Conservation (phyloP, 257 asterid species). For the Galeopsis tetrahit region DNA sequence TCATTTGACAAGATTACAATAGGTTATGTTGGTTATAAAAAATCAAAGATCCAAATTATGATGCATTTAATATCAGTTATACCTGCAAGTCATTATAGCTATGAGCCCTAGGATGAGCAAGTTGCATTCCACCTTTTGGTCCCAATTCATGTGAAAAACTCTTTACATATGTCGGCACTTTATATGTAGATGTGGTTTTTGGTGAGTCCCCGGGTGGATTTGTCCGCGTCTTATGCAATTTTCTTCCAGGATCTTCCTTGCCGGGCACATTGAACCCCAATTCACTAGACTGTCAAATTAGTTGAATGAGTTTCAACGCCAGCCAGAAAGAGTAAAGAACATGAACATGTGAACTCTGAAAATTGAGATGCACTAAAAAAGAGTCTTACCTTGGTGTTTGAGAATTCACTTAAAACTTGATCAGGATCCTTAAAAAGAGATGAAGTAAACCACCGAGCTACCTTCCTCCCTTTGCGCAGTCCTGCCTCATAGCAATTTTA, state of each 20-base stretch:
- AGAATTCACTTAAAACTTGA: conserved; percentile 49
- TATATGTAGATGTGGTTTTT: conserved; percentile 44
- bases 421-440: conserved; percentile 67
- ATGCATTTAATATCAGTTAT: conserved; percentile 34
- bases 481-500: conserved; percentile 53
- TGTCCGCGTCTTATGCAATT: conserved; percentile 51
- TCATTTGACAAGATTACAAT: conserved; percentile 19
- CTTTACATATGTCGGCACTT: conserved; percentile 62
- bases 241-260: conserved; percentile 53
- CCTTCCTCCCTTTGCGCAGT: conserved; percentile 70
- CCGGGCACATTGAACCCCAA: conserved; percentile 48
- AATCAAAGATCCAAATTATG: conserved; percentile 24
- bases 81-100: conserved; percentile 88
- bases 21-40: conserved; percentile 7
- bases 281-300: conserved; percentile 51
- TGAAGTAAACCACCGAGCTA: conserved; percentile 82
- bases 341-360: conserved; percentile 19
- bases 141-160: conserved; percentile 97
- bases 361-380: conserved; percentile 31
- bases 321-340: conserved; percentile 28
- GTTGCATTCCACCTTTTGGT: conserved; percentile 74
- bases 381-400: conserved; percentile 49
- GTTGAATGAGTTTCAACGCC: conserved; percentile 33
- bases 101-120: conserved; percentile 74
- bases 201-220: conserved; percentile 49